Conservation (phyloP, 2,329 filamentous ascomycete species). For the Talaromyces verruculosus region DNA sequence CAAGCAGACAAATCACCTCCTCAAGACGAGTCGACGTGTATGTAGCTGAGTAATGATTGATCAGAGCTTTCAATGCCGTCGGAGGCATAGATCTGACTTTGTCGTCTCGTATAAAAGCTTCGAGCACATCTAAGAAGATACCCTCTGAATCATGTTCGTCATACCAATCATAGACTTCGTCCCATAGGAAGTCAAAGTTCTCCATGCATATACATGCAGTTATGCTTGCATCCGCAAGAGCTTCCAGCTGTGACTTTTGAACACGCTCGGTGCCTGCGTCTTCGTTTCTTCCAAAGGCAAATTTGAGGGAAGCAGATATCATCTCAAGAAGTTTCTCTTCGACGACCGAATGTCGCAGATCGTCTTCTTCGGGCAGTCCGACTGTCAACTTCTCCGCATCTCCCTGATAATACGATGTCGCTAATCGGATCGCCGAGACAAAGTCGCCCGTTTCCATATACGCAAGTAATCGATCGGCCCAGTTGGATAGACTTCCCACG, state of each 20-base stretch:
- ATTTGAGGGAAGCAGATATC: constrained; percentile 86
- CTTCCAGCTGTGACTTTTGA: constrained; percentile 64
- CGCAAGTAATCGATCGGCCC: constrained; percentile 89
- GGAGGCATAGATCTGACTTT: constrained; percentile 76
- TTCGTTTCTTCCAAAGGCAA: constrained; percentile 70
- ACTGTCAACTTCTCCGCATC: constrained; percentile 92
- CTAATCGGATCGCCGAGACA: constrained; percentile 83
- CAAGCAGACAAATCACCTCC: constrained; percentile 90
- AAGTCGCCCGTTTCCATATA: constrained; percentile 98
- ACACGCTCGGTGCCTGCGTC: constrained; percentile 52
- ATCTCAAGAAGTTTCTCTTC: constrained; percentile 88
- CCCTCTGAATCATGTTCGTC: constrained; percentile 71
- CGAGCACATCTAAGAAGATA: constrained; percentile 83
- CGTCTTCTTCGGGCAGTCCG: constrained; percentile 81
- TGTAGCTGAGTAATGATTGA: constrained; percentile 74
- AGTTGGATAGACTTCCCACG: constrained; percentile 90
- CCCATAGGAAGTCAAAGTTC: constrained; percentile 82
- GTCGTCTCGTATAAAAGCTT: constrained; percentile 80
- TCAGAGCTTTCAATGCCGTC: constrained; percentile 78
- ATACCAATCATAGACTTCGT: constrained; percentile 86
- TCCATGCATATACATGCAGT: constrained; percentile 74
- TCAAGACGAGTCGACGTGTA: constrained; percentile 78
- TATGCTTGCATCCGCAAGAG: constrained; percentile 81
- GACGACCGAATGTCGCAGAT: constrained; percentile 74
- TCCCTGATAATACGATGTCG: constrained; percentile 87